phyloP scores from a whole-genome alignment of 202 grass and related monocot genomes.

The Panicum virgatum region DNA sequence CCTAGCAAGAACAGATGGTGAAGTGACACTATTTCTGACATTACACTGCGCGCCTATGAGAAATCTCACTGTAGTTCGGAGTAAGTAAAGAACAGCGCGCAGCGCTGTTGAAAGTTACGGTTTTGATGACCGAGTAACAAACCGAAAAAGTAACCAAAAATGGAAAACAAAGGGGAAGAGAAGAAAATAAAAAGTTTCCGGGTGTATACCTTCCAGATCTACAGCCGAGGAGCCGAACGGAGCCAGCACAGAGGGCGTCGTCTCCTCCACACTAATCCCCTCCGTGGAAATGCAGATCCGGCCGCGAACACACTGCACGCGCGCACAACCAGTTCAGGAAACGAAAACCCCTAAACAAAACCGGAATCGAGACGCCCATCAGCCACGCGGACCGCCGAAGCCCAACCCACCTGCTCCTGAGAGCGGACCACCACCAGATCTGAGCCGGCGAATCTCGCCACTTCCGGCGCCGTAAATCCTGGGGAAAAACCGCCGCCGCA shows the following conservation, averaged over 20 bases:
- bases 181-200: not conserved
- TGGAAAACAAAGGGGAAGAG: not conserved
- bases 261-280: not conserved
- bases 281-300: slow-evolving; percentile 19
- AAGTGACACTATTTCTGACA: not conserved
- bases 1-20: not conserved
- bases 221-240: not conserved
- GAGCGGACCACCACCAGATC: not conserved
- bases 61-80: not conserved
- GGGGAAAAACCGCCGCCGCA: not conserved
- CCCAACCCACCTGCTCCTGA: slow-evolving; percentile 2
- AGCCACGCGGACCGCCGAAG: not conserved
- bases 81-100: not conserved
- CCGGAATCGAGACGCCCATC: not conserved
- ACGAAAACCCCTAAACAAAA: not conserved
- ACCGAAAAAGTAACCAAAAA: not conserved
- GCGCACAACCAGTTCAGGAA: not conserved
- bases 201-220: slow-evolving; percentile 44
- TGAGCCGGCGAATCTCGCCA: slow-evolving; percentile 1
- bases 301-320: slow-evolving; percentile 1
- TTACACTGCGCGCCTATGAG: not conserved
- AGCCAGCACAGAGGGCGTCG: not conserved
- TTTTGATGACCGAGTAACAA: not conserved
- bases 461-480: not conserved
- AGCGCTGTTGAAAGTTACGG: not conserved